These are phyloP conservation scores for Golubevia sp. DNA, from an alignment of 1,284 basidiomycete species.

Conservation along the genomic window DNA sequence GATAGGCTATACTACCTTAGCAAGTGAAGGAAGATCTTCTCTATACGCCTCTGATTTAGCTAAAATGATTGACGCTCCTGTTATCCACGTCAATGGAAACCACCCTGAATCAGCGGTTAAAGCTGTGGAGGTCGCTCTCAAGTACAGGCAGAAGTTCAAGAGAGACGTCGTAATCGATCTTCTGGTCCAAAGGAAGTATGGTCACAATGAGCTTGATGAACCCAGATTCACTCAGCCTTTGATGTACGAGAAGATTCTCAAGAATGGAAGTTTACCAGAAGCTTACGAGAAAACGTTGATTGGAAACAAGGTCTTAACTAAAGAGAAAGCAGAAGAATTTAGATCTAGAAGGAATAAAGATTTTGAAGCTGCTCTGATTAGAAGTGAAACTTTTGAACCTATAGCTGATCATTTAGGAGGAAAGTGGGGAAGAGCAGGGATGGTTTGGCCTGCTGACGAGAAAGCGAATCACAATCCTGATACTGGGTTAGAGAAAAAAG, in stretches of 20 bases:
- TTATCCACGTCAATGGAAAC: conserved; percentile 90
- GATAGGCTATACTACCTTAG: conserved; percentile 84
- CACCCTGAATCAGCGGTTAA: conserved; percentile 68
- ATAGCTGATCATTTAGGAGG: too few relatives aligned
- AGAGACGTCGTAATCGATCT: conserved; percentile 73
- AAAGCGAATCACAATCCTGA: conserved; percentile 69
- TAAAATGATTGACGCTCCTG: conserved; percentile 84
- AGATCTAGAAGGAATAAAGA: conserved; percentile 3
- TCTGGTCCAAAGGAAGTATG: conserved; percentile 77
- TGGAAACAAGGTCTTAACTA: conserved; percentile 40
- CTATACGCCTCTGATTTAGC: conserved; percentile 86
- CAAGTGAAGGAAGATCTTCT: conserved; percentile 78
- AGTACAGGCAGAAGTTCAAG: conserved; percentile 70
- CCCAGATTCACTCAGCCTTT: conserved; percentile 10
- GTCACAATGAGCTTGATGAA: conserved; percentile 88
- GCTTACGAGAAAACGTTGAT: conserved; percentile 79
- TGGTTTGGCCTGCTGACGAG: conserved; percentile 73
- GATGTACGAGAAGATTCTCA: conserved; percentile 84
- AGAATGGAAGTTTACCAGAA: conserved; percentile 75
- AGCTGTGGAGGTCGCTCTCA: conserved; percentile 78
- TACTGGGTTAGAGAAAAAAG: conserved; percentile 71
- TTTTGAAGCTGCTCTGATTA: not conserved
- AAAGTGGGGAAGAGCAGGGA: conserved; percentile 20
- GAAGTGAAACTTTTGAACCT: too few relatives aligned
- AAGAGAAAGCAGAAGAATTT: conserved; percentile 2